Percentiles rank a stretch among this genome's conserved stretches.
phyloP scores from a whole-genome alignment of 345 rosid species.

The Sisymbrium irio region DNA sequence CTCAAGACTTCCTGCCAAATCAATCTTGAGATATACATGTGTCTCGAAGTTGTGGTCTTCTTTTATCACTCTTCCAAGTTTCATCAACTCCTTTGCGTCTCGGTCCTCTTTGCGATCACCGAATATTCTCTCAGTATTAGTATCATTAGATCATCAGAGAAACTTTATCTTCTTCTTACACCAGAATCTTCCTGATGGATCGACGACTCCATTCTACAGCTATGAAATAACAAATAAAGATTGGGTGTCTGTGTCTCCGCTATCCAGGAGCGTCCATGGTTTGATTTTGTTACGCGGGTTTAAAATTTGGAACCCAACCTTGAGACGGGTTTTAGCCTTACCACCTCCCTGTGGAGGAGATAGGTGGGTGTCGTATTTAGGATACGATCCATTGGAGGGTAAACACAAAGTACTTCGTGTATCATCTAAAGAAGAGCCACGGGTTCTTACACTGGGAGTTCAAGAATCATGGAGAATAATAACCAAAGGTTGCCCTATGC shows the following conservation, averaged over 20 bases:
- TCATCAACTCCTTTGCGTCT: not conserved
- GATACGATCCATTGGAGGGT: not conserved
- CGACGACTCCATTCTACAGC: not conserved
- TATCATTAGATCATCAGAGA: not conserved
- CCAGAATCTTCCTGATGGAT: not conserved
- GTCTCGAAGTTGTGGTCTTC: not conserved
- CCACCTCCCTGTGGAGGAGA: not conserved
- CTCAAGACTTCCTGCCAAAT: not conserved
- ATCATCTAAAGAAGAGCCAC: too few species aligned
- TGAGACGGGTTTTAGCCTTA: not conserved
- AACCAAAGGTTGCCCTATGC: not conserved
- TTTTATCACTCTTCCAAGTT: not conserved
- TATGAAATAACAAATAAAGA: not conserved
- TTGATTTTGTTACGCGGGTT: not conserved
- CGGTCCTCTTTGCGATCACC: not conserved
- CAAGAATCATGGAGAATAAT: not conserved
- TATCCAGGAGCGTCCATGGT: not conserved
- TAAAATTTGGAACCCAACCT: not conserved
- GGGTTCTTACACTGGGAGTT: not conserved
- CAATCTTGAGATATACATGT: not conserved
- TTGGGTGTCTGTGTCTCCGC: fast-evolving
- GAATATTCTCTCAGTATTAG: too few species aligned
- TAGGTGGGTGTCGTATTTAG: not conserved
- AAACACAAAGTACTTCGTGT: not conserved
- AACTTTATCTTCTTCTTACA: not conserved